Conservation (phyloP, 192 early-diverging fungal genomes). For the Kickxella alabastrina region DNA sequence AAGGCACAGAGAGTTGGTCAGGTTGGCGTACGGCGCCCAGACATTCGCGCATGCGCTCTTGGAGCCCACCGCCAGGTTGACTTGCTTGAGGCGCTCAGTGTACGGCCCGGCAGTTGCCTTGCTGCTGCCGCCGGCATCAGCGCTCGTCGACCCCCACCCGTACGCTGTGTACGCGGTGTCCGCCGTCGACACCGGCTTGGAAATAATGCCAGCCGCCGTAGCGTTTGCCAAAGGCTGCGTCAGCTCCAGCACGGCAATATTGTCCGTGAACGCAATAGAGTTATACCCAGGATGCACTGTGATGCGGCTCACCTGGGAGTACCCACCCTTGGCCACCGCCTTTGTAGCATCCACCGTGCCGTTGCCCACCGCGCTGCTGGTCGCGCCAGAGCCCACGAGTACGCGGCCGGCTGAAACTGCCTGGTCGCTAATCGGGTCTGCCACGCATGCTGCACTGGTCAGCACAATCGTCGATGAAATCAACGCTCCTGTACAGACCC, state of each 20-base stretch:
- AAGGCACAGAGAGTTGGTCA: constrained; percentile 50
- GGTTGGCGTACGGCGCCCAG: constrained; percentile 39
- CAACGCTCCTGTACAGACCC: constrained; percentile 40
- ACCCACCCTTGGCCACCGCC: constrained; percentile 13
- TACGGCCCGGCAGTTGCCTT: constrained; percentile 4
- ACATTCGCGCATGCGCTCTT: constrained; percentile 35
- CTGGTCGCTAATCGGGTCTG: constrained; percentile 47
- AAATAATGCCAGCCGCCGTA: constrained; percentile 27
- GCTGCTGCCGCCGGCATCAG: not conserved
- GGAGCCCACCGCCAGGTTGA: constrained; percentile 25
- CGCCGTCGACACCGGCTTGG: constrained; percentile 12
- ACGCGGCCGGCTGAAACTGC: constrained; percentile 22
- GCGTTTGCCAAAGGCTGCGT: constrained; percentile 27
- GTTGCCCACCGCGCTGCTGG: constrained; percentile 8
- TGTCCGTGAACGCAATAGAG: constrained; percentile 45
- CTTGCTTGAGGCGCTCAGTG: constrained; percentile 12
- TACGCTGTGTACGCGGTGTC: constrained; percentile 27
- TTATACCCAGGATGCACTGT: constrained; percentile 41
- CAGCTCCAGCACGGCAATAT: constrained; percentile 36
- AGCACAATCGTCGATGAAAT: constrained; percentile 33
- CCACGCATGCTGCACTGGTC: constrained; percentile 36
- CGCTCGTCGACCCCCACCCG: constrained; percentile 18
- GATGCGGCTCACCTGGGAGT: constrained; percentile 22
- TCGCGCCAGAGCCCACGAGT: constrained; percentile 30
- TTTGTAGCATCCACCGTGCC: constrained; percentile 11